Evolutionary conservation across 2,329 filamentous ascomycete species (phyloP).

Genomic region (Diaporthe citri): DNA sequence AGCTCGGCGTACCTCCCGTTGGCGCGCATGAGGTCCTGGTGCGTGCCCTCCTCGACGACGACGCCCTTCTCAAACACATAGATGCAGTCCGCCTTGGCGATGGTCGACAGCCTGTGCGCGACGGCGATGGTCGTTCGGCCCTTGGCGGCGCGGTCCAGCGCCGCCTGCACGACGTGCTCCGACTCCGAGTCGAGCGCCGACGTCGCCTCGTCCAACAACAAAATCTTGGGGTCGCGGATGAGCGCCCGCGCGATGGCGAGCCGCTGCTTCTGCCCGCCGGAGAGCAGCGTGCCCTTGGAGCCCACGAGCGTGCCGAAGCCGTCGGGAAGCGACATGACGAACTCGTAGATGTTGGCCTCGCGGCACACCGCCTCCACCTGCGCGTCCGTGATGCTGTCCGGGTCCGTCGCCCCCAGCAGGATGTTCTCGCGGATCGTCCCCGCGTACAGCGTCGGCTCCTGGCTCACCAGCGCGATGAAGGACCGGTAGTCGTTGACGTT

Average conservation of each 20-base stretch:
- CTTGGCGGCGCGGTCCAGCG: constrained; percentile 84
- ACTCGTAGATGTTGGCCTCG: constrained; percentile 93
- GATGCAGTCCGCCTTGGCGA: constrained; percentile 94
- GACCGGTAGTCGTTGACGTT: constrained; percentile 90
- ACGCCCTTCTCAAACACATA: constrained; percentile 95
- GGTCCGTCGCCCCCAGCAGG: constrained; percentile 77
- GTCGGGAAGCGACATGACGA: constrained; percentile 87
- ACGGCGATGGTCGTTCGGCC: constrained; percentile 94
- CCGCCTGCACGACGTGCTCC: constrained; percentile 84
- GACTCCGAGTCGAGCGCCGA: constrained; percentile 81
- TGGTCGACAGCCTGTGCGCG: constrained; percentile 90
- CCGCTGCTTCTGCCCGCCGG: constrained; percentile 94
- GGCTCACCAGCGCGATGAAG: constrained; percentile 87
- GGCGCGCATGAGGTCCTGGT: constrained; percentile 77
- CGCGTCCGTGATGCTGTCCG: constrained; percentile 75
- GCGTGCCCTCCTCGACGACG: constrained; percentile 87
- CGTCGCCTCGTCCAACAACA: constrained; percentile 87
- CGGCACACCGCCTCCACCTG: constrained; percentile 83
- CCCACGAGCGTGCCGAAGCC: constrained; percentile 90
- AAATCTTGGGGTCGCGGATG: constrained; percentile 88
- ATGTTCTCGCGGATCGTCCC: constrained; percentile 94
- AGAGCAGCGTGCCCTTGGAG: constrained; percentile 86
- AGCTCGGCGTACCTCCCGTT: constrained; percentile 82
- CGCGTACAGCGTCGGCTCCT: constrained; percentile 95
- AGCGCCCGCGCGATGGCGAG: constrained; percentile 93